These are phyloP conservation scores for Scutellaria galericulata DNA, from an alignment of 257 asterid species.

Conservation along the genomic window DNA sequence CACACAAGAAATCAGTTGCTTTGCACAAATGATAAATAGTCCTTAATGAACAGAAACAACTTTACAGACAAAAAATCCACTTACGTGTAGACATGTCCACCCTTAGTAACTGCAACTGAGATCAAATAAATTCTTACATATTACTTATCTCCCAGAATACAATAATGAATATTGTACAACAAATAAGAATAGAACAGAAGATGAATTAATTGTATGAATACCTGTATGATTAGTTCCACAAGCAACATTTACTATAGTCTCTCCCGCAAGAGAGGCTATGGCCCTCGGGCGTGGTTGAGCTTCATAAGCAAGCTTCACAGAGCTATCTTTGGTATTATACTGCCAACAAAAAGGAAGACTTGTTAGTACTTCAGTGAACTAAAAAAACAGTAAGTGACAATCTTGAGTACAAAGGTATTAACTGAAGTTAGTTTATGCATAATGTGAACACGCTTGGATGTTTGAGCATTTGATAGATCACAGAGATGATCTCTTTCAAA, in stretches of 20 bases:
- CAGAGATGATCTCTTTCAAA: constrained; percentile 1
- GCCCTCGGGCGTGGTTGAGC: constrained; percentile 95
- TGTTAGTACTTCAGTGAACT: constrained; percentile 20
- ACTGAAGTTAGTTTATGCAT: not conserved
- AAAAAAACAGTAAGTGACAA: constrained; percentile 7
- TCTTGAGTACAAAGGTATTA: not conserved
- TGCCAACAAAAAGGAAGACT: constrained; percentile 41
- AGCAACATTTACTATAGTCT: constrained; percentile 89
- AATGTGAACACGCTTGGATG: constrained; percentile 2
- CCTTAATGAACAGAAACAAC: constrained; percentile 21
- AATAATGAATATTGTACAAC: not conserved
- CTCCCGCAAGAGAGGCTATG: constrained; percentile 81
- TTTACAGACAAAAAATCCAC: constrained; percentile 44
- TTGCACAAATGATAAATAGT: constrained; percentile 1
- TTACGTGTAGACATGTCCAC: constrained; percentile 96
- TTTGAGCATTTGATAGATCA: constrained; percentile 18
- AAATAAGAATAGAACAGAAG: not conserved
- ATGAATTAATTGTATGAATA: constrained; percentile 30
- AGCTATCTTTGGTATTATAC: constrained; percentile 95
- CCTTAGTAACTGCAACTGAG: constrained; percentile 91
- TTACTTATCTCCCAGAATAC: constrained; percentile 24
- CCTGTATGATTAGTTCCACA: constrained; percentile 99
- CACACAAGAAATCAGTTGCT: constrained; percentile 25
- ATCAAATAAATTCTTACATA: constrained; percentile 38
- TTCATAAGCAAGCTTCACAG: constrained; percentile 97